phyloP scores from a whole-genome alignment of 192 early-diverging fungal genomes.

The Backusella psychrophila region DNA sequence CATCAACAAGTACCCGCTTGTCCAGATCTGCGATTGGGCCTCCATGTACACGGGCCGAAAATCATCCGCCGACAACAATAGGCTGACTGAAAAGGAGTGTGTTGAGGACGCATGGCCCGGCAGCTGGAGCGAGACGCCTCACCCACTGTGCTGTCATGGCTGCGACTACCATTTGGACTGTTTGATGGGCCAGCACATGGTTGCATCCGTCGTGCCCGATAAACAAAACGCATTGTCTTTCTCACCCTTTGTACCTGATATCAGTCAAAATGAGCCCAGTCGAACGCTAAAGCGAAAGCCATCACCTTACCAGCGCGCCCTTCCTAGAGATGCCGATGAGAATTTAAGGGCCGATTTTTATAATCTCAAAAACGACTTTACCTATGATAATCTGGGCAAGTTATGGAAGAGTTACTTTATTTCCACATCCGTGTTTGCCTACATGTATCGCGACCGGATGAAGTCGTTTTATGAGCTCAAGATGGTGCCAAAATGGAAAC shows the following conservation, averaged over 20 bases:
- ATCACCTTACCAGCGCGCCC: neutral
- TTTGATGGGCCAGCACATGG: constrained; percentile 41
- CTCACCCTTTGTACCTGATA: neutral
- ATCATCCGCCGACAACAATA: neutral
- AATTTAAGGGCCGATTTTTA: neutral
- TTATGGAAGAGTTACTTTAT: constrained; percentile 32
- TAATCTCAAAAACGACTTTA: neutral
- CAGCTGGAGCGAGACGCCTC: neutral
- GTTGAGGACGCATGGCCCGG: neutral
- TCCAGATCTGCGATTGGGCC: constrained; percentile 38
- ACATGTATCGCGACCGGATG: constrained; percentile 13
- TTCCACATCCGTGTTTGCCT: neutral
- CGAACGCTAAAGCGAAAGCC: neutral
- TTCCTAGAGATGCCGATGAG: neutral
- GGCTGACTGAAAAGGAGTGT: neutral
- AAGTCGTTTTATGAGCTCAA: neutral
- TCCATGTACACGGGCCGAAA: constrained; percentile 15
- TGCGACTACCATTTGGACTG: constrained; percentile 34
- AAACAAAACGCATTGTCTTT: neutral
- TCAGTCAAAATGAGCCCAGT: neutral
- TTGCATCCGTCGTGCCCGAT: neutral
- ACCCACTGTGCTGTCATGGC: constrained; percentile 9
- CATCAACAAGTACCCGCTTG: constrained; percentile 61
- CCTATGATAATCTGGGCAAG: constrained; percentile 8
- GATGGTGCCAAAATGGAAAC: neutral